Conservation (phyloP, 2,329 filamentous ascomycete species). For the Dactylellina drechsleri region DNA sequence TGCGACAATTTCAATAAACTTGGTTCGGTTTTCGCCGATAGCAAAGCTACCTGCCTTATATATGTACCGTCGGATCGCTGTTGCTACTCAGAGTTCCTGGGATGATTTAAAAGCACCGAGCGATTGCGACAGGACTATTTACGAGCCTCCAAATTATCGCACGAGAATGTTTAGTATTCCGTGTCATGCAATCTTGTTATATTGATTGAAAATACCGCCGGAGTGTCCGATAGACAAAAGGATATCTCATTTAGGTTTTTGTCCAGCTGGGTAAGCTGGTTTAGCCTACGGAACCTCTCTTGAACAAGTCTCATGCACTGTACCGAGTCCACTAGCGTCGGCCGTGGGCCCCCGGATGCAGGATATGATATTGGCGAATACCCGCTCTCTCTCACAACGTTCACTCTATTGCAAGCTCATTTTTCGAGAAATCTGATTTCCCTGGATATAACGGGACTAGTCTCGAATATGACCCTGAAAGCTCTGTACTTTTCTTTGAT, state of each 20-base stretch:
- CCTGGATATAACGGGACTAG: neutral
- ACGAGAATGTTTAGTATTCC: slow-evolving; percentile 30
- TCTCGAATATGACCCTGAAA: too few relatives aligned
- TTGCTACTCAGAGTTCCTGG: neutral
- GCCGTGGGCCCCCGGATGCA: slow-evolving; percentile 41
- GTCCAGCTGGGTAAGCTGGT: slow-evolving; percentile 20
- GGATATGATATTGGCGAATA: slow-evolving; percentile 24
- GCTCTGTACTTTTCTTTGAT: too few relatives aligned
- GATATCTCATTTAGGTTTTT: slow-evolving; percentile 33
- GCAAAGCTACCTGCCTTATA: slow-evolving; percentile 28
- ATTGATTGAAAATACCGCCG: slow-evolving; percentile 15
- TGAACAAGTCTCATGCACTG: slow-evolving; percentile 19
- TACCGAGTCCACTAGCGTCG: slow-evolving; percentile 52
- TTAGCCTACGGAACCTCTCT: slow-evolving; percentile 16
- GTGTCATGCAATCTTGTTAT: slow-evolving; percentile 20
- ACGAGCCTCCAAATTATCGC: slow-evolving; percentile 13
- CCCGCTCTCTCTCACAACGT: slow-evolving; percentile 42
- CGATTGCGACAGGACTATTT: slow-evolving; percentile 9
- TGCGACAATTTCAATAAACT: slow-evolving; percentile 10
- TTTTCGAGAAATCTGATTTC: slow-evolving; percentile 31
- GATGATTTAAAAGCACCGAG: slow-evolving; percentile 17
- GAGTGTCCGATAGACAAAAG: slow-evolving; percentile 24
- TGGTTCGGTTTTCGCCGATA: slow-evolving; percentile 38
- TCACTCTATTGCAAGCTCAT: slow-evolving; percentile 20
- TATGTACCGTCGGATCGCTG: slow-evolving; percentile 19